Evolutionary conservation across 2,329 filamentous ascomycete species (phyloP).

Genomic region (Claviceps sp.): DNA sequence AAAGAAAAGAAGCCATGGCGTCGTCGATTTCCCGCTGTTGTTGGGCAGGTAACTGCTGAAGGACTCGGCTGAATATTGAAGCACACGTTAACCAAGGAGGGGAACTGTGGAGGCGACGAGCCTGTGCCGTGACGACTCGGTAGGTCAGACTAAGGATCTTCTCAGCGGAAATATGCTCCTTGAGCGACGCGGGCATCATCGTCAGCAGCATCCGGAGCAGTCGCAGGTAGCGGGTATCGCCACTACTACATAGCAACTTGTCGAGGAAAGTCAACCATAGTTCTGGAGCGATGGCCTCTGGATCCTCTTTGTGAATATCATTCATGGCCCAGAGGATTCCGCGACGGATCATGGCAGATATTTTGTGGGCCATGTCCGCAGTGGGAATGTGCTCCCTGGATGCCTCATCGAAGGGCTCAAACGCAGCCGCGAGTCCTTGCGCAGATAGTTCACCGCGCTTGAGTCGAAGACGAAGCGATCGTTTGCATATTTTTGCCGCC

Average conservation of each 20-base stretch:
- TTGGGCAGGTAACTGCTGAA: constrained; percentile 4
- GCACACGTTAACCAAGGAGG: constrained; percentile 8
- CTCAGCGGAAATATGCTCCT: constrained; percentile 5
- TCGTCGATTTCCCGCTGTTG: constrained; percentile 7
- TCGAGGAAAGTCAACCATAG: constrained; percentile 10
- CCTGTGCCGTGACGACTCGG: constrained; percentile 9
- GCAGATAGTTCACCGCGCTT: constrained; percentile 6
- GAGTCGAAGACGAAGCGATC: constrained; percentile 8
- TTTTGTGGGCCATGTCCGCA: constrained; percentile 6
- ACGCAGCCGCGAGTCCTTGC: constrained; percentile 5
- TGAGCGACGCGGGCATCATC: constrained; percentile 9
- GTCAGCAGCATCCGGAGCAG: constrained; percentile 9
- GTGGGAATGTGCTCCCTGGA: constrained; percentile 7
- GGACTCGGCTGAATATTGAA: constrained; percentile 9
- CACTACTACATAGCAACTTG: constrained; percentile 5
- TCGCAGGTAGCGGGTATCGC: constrained; percentile 8
- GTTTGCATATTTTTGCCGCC: constrained; percentile 3
- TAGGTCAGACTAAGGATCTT: constrained; percentile 6
- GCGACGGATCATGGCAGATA: constrained; percentile 11
- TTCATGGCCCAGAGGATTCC: constrained; percentile 9
- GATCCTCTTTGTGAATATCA: constrained; percentile 2
- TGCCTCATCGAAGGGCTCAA: constrained; percentile 11
- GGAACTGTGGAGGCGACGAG: constrained; percentile 8
- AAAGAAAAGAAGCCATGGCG: constrained; percentile 6
- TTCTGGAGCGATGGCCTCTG: constrained; percentile 1